Evolutionary conservation across 2,329 filamentous ascomycete species (phyloP).

Genomic region (Allantophomopsis lycopodina): DNA sequence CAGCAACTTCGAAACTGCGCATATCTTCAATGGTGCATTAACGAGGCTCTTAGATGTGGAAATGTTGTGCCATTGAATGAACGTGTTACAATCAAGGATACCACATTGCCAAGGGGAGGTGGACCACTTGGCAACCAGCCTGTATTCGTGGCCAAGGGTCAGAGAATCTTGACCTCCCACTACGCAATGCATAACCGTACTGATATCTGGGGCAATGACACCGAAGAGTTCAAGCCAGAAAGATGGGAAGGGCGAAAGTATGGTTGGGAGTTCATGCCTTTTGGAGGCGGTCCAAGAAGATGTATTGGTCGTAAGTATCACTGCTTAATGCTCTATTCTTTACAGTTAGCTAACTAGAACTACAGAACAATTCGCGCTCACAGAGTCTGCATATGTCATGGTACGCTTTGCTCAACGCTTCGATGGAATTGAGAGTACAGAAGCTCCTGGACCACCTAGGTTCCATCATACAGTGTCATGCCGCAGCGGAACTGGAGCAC

Average conservation of each 20-base stretch:
- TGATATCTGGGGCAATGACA: conserved; percentile 69
- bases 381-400: too few relatives aligned
- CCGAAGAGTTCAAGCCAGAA: conserved; percentile 63
- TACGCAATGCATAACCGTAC: conserved; percentile 19
- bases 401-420: too few relatives aligned
- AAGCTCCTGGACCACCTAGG: too few relatives aligned
- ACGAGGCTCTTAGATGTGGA: too few relatives aligned
- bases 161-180: conserved; percentile 11
- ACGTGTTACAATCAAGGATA: conserved; percentile 12
- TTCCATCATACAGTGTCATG: too few relatives aligned
- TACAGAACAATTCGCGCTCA: too few relatives aligned
- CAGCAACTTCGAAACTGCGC: too few relatives aligned
- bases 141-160: conserved; percentile 15
- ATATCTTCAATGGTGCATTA: too few relatives aligned
- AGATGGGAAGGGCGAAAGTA: conserved; percentile 37
- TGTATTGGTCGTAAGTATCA: conserved; percentile 6
- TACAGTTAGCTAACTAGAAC: too few relatives aligned
- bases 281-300: conserved; percentile 16
- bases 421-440: too few relatives aligned
- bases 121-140: conserved; percentile 15
- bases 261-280: conserved; percentile 9
- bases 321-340: too few relatives aligned
- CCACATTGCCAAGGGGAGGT: conserved; percentile 18
- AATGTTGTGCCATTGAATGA: conserved; percentile 15
- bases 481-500: too few relatives aligned